Evolutionary conservation across 768 basidiomycete species (phyloP).

Genomic region (Hericium rajendrae): DNA sequence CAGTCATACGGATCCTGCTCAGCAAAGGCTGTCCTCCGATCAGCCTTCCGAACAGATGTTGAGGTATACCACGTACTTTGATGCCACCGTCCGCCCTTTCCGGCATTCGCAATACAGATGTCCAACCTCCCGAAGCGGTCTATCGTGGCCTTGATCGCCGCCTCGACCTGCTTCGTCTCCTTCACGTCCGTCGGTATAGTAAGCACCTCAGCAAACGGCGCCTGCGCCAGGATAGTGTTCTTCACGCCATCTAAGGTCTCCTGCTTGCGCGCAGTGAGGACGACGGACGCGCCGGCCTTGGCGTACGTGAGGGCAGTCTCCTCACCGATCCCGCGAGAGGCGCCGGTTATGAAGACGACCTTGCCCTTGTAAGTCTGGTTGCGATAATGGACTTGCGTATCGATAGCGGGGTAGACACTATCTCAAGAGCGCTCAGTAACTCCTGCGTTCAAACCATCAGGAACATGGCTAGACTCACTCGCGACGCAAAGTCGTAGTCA

Average conservation of each 20-base stretch:
- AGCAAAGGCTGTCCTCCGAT: slow-evolving; percentile 4
- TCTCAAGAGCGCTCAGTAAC: too few relatives aligned
- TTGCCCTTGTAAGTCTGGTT: slow-evolving; percentile 7
- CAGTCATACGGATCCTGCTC: slow-evolving; percentile 17
- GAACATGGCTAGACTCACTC: too few relatives aligned
- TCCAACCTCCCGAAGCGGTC: slow-evolving; percentile 2
- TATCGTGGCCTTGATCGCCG: not conserved
- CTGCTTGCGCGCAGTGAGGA: slow-evolving; percentile 3
- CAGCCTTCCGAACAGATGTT: not conserved
- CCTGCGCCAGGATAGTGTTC: not conserved
- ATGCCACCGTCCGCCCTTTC: not conserved
- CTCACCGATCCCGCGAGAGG: slow-evolving; percentile 5
- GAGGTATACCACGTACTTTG: not conserved
- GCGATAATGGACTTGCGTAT: slow-evolving; percentile 1
- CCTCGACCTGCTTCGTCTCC: not conserved
- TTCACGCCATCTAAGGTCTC: not conserved
- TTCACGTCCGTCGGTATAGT: slow-evolving; percentile 3
- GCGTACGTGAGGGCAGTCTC: slow-evolving; percentile 10
- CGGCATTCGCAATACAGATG: slow-evolving; percentile 6
- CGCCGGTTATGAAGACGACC: slow-evolving; percentile 13
- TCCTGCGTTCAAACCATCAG: too few relatives aligned
- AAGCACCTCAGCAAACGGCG: not conserved
- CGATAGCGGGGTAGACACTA: slow-evolving; percentile 3
- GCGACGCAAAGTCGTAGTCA: too few relatives aligned
- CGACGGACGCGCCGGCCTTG: slow-evolving; percentile 10